These are phyloP conservation scores for Avena eriantha DNA, from an alignment of 176 grass and related monocot genomes.

Conservation along the genomic window DNA sequence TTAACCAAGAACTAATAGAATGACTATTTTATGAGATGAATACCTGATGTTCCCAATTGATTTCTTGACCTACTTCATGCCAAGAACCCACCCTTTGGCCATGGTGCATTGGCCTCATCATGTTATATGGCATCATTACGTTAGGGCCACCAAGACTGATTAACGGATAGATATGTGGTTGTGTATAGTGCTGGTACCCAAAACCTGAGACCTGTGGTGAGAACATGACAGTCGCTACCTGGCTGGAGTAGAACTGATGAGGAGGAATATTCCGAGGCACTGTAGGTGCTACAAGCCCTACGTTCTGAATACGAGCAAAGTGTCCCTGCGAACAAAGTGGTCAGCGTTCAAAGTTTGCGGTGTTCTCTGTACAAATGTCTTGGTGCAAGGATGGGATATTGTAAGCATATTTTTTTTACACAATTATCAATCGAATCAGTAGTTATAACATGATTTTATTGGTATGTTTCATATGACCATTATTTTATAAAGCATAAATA, in stretches of 20 bases:
- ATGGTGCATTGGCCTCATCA: slow-evolving; percentile 39
- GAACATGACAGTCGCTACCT: slow-evolving; percentile 27
- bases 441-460: not conserved
- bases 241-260: slow-evolving; percentile 44
- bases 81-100: slow-evolving; percentile 19
- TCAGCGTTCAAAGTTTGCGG: not conserved
- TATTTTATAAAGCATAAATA: not conserved
- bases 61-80: not conserved
- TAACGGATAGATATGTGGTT: slow-evolving; percentile 20
- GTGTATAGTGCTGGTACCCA: slow-evolving; percentile 33
- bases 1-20: not conserved
- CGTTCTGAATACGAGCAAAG: slow-evolving; percentile 41
- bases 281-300: slow-evolving; percentile 13
- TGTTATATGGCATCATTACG: slow-evolving; percentile 35
- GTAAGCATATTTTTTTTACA: too few relatives aligned
- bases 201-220: slow-evolving; percentile 38
- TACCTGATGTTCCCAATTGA: not conserved
- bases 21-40: not conserved
- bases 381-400: not conserved
- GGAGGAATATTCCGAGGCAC: not conserved
- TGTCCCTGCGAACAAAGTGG: slow-evolving; percentile 9
- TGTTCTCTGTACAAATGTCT: not conserved
- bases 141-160: slow-evolving; percentile 2
- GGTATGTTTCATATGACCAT: not conserved
- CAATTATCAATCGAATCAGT: too few relatives aligned